Evolutionary conservation across 768 basidiomycete species (phyloP), one percentile per base, ranked within the genome.

Genomic region (Psilocybe subaeruginosa): DNA sequence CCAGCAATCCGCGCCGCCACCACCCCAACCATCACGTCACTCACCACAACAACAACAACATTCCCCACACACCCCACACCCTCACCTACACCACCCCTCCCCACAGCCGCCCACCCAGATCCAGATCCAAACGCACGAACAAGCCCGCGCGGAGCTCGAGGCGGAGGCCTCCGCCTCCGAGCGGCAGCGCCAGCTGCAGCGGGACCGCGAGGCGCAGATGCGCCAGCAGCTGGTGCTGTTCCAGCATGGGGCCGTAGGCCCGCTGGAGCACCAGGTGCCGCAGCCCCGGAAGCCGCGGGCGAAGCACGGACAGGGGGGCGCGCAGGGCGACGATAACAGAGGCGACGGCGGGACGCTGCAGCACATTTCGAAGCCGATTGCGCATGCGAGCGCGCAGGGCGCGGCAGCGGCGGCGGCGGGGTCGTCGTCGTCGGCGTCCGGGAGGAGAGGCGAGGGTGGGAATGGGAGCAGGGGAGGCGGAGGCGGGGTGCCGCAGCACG

Each of bases 221-320:
- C 4, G 14, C 29, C 23, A 51, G 27, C 16, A n/a, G 50, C 50
- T 29, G 29, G 41, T 43, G 41, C 41, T 43, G 9, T 43, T 43
- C 14, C 8, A 31, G 23, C 8, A 30, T 4, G 30, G 11, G 1
- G 27, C 7, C 14, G 30, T 51, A 27, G 50, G 27, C 27, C 14
- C 30, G 27, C 14, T 51, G 16, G 50, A 51, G 50, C 50, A 51
- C 14, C 50, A 51, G 50, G 50, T 51, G 50, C 50, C 50, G 27
- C 8, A 8, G 50, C 50, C 50, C 11, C 1, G 50, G 50, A 51
- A 51, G 30, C 50, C 50, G 3, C 30, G 50, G 50, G 30, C 47
- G 47, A 49, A 27, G 23, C n/a, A 27, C 6, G 23, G 6, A 17
- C 47, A 27, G 23, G 16, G 16, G 0, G 27, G 8, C 3, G 50